Base-by-base conservation (phyloP, 306 rosid species). In the Glycine latifolia region DNA sequence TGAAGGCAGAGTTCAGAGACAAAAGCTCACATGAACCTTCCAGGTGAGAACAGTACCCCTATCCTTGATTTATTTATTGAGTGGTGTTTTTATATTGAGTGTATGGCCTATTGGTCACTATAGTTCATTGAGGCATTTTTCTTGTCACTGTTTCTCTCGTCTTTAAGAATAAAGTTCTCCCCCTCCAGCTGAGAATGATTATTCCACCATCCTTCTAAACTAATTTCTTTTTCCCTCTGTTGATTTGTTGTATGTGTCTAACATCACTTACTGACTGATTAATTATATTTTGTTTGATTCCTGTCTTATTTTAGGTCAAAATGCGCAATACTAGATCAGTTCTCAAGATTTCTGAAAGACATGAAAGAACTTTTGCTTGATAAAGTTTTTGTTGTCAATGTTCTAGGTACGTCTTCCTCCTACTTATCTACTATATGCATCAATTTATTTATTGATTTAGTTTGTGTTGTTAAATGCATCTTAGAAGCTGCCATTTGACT, bases 301-400 rank as follows among this genome's bases (percentile, higher is more conserved):
- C 65, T 60, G 53, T 55, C 78, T 56, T 83, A 52, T 56, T 75
- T 63, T 84, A 92, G 97, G 87, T 54, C 73, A 58, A 82, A 84
- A 39, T 31, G 73, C 61, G 72, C 78, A 53, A 55, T 81, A 58
- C 71, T 33, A 17, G 72, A 48, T 71, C 89, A 75, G 37, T 4
- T 89, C 73, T 81, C 76, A 77, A 83, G 67, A 55, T 92, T 95
- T 85, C 43, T 86, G 71, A 87, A 86, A 87, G 98, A 95, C 81
- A 58, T 92, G 91, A 91, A 90, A 89, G 95, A 3, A 73, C 98
- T 92, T 82, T 83, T 89, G 86, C 75, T 80, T 46, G 85, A 95
- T 6, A 91, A 90, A 86, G 91, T 95, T 83, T 95, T 58, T 79
- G 89, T 95, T 14, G 67, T 90, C 77, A 92, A 87, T 65, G 95